A percentile compares a stretch with the other conserved stretches of the same genome.
Conservation (phyloP, 2,329 filamentous ascomycete genomes). For the Ceratocystis colombiana region DNA sequence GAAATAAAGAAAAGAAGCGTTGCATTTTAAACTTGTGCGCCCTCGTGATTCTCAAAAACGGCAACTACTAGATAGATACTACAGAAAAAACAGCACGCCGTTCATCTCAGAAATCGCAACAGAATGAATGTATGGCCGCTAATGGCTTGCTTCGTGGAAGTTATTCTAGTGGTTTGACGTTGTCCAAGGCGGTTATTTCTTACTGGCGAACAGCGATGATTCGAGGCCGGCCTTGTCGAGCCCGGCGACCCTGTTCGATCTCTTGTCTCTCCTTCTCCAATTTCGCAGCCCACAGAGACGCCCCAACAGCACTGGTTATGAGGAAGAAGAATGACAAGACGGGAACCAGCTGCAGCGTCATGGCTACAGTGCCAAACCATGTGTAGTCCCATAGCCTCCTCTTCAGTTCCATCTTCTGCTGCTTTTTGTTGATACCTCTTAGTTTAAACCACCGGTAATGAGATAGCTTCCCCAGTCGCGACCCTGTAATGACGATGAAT, state of each 20-base stretch:
- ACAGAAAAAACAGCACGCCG: neutral
- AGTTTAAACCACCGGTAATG: constrained; percentile 88
- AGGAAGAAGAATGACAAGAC: constrained; percentile 90
- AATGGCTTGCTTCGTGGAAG: neutral
- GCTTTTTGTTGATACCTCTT: constrained; percentile 60
- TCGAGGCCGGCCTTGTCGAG: neutral
- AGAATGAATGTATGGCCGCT: too few species aligned
- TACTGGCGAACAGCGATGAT: constrained; percentile 14
- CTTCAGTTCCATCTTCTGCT: constrained; percentile 60
- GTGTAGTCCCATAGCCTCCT: constrained; percentile 70
- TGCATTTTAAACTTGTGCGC: neutral
- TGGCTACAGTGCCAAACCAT: constrained; percentile 82
- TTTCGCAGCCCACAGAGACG: constrained; percentile 74
- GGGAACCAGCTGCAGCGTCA: constrained; percentile 78
- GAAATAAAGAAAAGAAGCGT: neutral
- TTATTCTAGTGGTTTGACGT: neutral
- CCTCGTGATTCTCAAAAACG: neutral
- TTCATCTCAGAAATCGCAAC: neutral
- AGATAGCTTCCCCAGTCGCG: constrained; percentile 74
- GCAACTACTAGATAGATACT: neutral
- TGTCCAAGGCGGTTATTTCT: neutral
- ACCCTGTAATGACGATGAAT: constrained; percentile 81
- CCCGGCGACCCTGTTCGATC: neutral
- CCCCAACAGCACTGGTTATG: constrained; percentile 73
- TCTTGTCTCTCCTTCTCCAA: constrained; percentile 51